Evolutionary conservation across 805 yeast species (phyloP).

Genomic region (Metschnikowia kofuensis): DNA sequence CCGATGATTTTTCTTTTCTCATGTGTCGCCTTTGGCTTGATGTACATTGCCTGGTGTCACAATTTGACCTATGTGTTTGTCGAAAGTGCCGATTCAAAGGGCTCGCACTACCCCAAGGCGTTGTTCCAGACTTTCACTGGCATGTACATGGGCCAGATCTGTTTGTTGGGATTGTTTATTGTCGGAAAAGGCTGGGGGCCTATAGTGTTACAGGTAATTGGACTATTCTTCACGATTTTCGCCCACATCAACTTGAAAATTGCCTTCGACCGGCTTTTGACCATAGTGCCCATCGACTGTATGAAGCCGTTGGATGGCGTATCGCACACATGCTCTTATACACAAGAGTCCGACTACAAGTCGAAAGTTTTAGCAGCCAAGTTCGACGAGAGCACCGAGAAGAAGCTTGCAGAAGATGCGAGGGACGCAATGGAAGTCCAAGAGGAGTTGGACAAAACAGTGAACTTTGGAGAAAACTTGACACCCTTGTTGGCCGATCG

Average conservation of each 20-base stretch:
- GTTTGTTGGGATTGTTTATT: constrained; percentile 80
- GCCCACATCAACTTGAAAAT: constrained; percentile 59
- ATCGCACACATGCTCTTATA: constrained; percentile 57
- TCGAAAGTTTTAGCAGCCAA: constrained; percentile 28
- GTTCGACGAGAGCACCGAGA: constrained; percentile 5
- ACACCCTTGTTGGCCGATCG: constrained; percentile 76
- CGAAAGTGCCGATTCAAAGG: constrained; percentile 73
- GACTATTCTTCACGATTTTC: constrained; percentile 63
- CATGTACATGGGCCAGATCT: constrained; percentile 80
- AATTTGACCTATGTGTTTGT: constrained; percentile 68
- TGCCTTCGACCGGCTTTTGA: constrained; percentile 61
- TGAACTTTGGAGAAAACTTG: constrained; percentile 16
- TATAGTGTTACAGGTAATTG: constrained; percentile 67
- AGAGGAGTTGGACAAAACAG: constrained; percentile 18
- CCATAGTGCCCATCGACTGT: constrained; percentile 62
- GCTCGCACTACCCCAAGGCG: constrained; percentile 84
- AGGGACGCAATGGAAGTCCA: constrained; percentile 20
- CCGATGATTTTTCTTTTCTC: constrained; percentile 82
- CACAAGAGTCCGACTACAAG: constrained; percentile 33
- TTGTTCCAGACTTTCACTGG: constrained; percentile 87
- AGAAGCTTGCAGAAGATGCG: constrained; percentile 18
- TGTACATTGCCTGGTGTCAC: constrained; percentile 77
- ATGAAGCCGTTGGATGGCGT: constrained; percentile 78
- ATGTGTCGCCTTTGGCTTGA: constrained; percentile 61
- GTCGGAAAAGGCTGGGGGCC: constrained; percentile 98